Conservation (phyloP, 176 grass and related monocot genomes). For the Eremochloa ophiuroides region DNA sequence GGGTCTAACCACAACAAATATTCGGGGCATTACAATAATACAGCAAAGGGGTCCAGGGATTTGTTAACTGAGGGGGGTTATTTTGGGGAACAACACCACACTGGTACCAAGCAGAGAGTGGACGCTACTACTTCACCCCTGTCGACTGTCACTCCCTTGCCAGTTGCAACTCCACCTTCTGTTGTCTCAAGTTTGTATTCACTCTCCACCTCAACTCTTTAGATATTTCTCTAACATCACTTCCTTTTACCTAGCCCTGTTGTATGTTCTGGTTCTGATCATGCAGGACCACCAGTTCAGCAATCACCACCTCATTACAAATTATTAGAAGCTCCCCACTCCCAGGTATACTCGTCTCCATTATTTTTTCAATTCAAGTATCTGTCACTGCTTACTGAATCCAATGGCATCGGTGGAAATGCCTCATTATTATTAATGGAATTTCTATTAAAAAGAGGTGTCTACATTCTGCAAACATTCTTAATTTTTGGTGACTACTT, state of each 20-base stretch:
- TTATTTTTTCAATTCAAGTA: neutral
- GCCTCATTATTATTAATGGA: neutral
- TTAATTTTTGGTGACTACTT: neutral
- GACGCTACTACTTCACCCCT: neutral
- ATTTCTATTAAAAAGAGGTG: neutral
- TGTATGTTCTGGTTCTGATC: neutral
- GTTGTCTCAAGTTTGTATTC: conserved; percentile 16
- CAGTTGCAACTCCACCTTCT: neutral
- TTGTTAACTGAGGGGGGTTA: neutral
- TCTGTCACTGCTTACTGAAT: neutral
- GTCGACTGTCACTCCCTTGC: neutral
- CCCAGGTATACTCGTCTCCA: conserved; percentile 5
- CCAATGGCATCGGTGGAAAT: neutral
- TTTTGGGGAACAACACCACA: neutral
- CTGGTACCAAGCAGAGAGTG: neutral
- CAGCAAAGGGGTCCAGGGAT: neutral
- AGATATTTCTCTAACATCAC: neutral
- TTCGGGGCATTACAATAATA: neutral
- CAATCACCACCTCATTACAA: neutral
- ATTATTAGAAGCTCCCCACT: neutral
- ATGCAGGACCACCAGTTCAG: conserved; percentile 5
- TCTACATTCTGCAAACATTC: neutral
- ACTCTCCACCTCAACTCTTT: conserved; percentile 3
- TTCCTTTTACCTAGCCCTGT: neutral
- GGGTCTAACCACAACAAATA: neutral